Percentiles rank a stretch among this genome's conserved stretches.
These are phyloP conservation scores for Annulohypoxylon nitens DNA, from an alignment of 495 filamentous ascomycete genomes.

Conservation along the genomic window DNA sequence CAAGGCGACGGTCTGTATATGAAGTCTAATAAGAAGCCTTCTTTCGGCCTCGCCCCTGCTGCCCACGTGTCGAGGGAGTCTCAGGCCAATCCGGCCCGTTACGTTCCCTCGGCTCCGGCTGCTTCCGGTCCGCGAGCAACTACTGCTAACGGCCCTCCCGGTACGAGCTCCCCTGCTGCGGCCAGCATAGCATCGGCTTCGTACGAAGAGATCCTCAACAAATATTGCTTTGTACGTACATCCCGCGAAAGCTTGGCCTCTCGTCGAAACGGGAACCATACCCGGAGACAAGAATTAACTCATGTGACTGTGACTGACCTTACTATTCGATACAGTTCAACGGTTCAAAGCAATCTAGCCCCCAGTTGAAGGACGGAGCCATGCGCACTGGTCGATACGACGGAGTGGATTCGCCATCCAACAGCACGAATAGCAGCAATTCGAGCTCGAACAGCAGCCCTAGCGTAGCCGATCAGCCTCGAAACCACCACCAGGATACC, in stretches of 20 bases:
- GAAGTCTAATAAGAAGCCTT: conserved; percentile 59
- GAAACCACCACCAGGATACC: conserved; percentile 48
- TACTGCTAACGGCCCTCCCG: conserved; percentile 29
- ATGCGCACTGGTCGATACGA: conserved; percentile 51
- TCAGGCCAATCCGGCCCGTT: conserved; percentile 32
- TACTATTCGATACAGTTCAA: conserved; percentile 55
- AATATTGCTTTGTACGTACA: conserved; percentile 97
- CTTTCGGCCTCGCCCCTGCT: conserved; percentile 46
- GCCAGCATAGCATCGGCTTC: conserved; percentile 78
- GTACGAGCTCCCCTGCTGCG: conserved; percentile 45
- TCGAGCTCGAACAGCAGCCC: conserved; percentile 57
- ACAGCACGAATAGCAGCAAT: conserved; percentile 47
- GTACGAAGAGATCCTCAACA: conserved; percentile 94
- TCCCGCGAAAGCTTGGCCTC: conserved; percentile 46
- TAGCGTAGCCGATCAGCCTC: conserved; percentile 48
- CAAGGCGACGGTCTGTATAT: conserved; percentile 65
- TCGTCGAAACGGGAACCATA: conserved; percentile 46
- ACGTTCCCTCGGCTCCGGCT: conserved; percentile 19
- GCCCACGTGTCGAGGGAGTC: conserved; percentile 41
- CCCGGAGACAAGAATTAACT: conserved; percentile 21
- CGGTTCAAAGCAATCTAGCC: conserved; percentile 59
- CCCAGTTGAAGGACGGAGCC: conserved; percentile 53
- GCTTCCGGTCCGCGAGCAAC: conserved; percentile 30
- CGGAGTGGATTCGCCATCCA: conserved; percentile 47
- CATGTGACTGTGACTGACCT: conserved; percentile 40